Evolutionary conservation across 2,329 filamentous ascomycete species (phyloP), one percentile per base, ranked within the genome.

Genomic region (Monilinia laxa): DNA sequence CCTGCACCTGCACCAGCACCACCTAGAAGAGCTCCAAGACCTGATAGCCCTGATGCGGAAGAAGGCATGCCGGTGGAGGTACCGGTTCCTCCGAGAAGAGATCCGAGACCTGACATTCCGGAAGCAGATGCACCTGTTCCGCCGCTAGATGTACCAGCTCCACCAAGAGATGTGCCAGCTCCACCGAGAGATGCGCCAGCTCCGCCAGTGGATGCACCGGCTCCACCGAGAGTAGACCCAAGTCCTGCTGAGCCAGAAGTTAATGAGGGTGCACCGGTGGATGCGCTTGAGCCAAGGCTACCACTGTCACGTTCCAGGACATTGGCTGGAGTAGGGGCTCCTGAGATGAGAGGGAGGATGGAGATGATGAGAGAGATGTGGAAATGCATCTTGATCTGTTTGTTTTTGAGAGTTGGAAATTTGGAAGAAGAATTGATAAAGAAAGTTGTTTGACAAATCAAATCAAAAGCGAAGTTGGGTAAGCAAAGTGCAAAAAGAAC

Each of bases 341-440:
- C 11, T 5, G 40, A 59, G 25, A 47, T 59, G 18, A 59, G 6
- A 10, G 56, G 56, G 25, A 59, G 40, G 18, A 20, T 20, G 4
- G 40, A 40, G 9, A 59, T 31, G 6, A 59, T 47, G 40, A 59
- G 20, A 18, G 25, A 47, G 12, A 31, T 4, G 1, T 47, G 56
- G 18, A 59, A 47, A 59, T 59, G 40, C 56, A 59, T 59, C 0
- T 23, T 31, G 3, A 2, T 59, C 12, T 42, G 6, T 12, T 31
- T 6, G 28, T 0, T 31, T 14, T 10, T n/a, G 0, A 4, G 3
- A 14, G 1, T 6, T 14, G 6, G 6, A 2, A 7, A 25, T 7
- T 45, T 1, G 2, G 9, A 25, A n/a, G 2, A 4, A n/a, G 3
- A 6, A 31, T 45, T 14, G 16, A 25, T 58, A 9, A 52, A 14